Evolutionary conservation across 139 green algal species (phyloP).

Genomic region (Tetratostichococcus sp.): DNA sequence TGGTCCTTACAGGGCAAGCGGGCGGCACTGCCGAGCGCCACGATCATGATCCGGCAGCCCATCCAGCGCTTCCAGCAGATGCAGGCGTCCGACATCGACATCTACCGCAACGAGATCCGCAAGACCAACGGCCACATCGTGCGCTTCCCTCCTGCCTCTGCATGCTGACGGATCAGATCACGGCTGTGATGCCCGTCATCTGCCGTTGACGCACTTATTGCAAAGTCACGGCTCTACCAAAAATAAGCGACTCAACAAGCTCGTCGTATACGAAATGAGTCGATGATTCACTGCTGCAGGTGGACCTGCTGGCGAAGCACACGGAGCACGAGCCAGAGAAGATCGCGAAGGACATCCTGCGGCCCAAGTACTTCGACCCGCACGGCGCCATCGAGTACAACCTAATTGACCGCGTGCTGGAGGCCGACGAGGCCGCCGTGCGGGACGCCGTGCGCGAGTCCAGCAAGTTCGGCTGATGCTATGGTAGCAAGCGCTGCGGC

Average conservation of each 20-base stretch:
- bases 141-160: neutral
- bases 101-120: conserved; percentile 88
- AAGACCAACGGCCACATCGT: conserved; percentile 88
- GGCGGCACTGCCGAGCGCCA: conserved; percentile 84
- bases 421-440: neutral
- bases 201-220: no score
- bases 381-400: conserved; percentile 88
- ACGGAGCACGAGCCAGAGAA: conserved; percentile 77
- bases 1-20: conserved; percentile 74
- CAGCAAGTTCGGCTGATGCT: neutral
- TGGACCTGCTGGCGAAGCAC: conserved; percentile 62
- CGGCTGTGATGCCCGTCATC: no score
- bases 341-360: conserved; percentile 78
- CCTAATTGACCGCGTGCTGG: conserved; percentile 85
- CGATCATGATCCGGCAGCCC: conserved; percentile 97
- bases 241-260: no score
- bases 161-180: no score
- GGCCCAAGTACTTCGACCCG: conserved; percentile 89
- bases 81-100: conserved; percentile 96
- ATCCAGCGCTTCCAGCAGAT: conserved; percentile 81
- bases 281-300: conserved; percentile 17
- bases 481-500: no score
- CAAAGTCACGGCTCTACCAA: no score
- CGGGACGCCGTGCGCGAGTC: neutral
- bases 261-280: no score